These are phyloP conservation scores for Mikania micrantha DNA, from an alignment of 129 eudicot genomes.

Conservation along the genomic window DNA sequence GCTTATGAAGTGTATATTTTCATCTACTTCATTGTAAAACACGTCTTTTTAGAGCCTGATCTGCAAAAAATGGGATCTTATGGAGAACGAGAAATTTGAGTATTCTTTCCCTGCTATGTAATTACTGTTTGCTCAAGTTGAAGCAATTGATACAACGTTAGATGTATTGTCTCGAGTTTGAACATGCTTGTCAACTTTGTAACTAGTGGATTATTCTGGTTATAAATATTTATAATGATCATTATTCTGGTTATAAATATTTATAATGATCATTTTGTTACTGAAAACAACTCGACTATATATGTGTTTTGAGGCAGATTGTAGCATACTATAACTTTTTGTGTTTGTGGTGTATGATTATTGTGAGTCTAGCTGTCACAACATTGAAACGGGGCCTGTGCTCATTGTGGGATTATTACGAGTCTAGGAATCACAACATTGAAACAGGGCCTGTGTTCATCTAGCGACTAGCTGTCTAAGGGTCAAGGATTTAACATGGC, in stretches of 20 bases:
- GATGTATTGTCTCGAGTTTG: background rate
- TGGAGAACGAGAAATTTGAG: constrained; percentile 12
- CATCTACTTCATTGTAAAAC: constrained; percentile 9
- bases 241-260: background rate
- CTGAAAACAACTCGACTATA: background rate
- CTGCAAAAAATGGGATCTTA: background rate
- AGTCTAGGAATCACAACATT: background rate
- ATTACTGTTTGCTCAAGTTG: constrained; percentile 23
- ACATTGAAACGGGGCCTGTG: background rate
- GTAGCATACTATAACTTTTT: background rate
- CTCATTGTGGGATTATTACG: background rate
- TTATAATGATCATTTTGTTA: background rate
- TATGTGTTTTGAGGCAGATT: background rate
- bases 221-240: background rate
- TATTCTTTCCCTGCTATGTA: constrained; percentile 26
- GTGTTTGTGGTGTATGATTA: background rate
- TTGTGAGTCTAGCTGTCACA: background rate
- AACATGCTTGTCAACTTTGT: background rate
- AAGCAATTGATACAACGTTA: background rate
- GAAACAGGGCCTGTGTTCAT: too few relatives aligned
- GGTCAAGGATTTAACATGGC: background rate
- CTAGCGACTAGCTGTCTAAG: too few relatives aligned
- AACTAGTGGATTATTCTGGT: background rate
- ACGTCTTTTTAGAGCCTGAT: constrained; percentile 24
- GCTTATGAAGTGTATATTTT: constrained; percentile 40